Percentiles rank a stretch among this genome's conserved stretches.
phyloP scores from a whole-genome alignment of 2,329 filamentous ascomycete genomes.

The Drechslerella stenobrocha region DNA sequence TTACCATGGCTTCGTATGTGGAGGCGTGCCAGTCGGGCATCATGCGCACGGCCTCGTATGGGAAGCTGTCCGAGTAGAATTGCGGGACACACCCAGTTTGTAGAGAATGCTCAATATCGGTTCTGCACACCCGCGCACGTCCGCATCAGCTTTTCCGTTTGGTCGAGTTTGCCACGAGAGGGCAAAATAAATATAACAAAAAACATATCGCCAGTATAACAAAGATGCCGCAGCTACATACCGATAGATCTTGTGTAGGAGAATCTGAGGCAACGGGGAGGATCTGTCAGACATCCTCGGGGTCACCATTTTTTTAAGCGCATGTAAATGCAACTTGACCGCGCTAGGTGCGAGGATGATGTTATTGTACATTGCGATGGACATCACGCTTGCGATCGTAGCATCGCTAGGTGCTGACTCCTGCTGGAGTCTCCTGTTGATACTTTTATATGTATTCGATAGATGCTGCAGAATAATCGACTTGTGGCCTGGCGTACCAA shows the following conservation, averaged over 20 bases:
- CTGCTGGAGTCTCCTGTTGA: slow-evolving; percentile 21
- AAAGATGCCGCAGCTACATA: too few species aligned
- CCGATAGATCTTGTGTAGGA: slow-evolving; percentile 41
- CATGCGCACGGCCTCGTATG: slow-evolving; percentile 11
- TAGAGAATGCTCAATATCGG: slow-evolving; percentile 34
- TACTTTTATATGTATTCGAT: slow-evolving; percentile 27
- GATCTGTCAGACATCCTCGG: slow-evolving; percentile 20
- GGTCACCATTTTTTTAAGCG: slow-evolving; percentile 24
- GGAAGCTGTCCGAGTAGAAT: slow-evolving; percentile 40
- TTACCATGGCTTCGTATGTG: slow-evolving; percentile 19
- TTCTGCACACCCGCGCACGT: slow-evolving; percentile 5
- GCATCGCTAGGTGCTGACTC: slow-evolving; percentile 16
- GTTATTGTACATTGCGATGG: slow-evolving; percentile 41
- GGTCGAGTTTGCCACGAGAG: background rate
- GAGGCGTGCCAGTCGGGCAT: slow-evolving; percentile 10
- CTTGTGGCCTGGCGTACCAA: slow-evolving; percentile 10
- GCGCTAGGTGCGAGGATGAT: slow-evolving; percentile 24
- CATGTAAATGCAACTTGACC: slow-evolving; percentile 26
- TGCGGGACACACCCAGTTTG: slow-evolving; percentile 21
- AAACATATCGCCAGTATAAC: background rate
- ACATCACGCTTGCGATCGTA: slow-evolving; percentile 40
- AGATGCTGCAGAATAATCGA: slow-evolving; percentile 22
- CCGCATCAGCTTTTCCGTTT: background rate
- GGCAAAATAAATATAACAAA: background rate
- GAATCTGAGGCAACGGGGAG: background rate